A percentile compares a stretch with the other conserved stretches of the same genome.
Evolutionary conservation across 805 yeast species (phyloP).

Genomic region (Monosporozyma yasuniensis): DNA sequence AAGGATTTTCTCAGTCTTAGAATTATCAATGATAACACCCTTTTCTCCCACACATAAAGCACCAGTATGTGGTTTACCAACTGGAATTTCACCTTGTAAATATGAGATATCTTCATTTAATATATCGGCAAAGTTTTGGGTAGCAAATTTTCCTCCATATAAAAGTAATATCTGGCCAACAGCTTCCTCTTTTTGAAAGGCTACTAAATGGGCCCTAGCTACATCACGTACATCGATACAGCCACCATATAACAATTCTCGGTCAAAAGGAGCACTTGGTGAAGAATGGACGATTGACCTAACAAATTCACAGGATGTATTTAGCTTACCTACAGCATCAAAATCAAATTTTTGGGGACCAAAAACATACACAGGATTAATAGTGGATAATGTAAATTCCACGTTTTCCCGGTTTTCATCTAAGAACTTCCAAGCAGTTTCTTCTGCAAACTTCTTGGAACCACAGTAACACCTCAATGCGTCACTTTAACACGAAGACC

Average conservation of each 20-base stretch:
- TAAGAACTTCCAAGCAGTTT: conserved; percentile 48
- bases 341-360: conserved; percentile 52
- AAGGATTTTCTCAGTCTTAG: conserved; percentile 15
- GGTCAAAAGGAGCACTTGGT: conserved; percentile 13
- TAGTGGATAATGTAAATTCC: conserved; percentile 36
- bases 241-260: conserved; percentile 7
- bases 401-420: conserved; percentile 26
- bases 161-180: conserved; percentile 30
- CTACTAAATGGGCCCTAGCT: conserved; percentile 46
- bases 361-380: conserved; percentile 48
- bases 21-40: conserved; percentile 11
- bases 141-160: conserved; percentile 18
- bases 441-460: conserved; percentile 54
- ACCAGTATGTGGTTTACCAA: conserved; percentile 28
- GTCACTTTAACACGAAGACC: conserved; percentile 12
- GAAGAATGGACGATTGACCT: conserved; percentile 28
- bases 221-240: conserved; percentile 55
- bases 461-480: conserved; percentile 39
- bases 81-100: conserved; percentile 37
- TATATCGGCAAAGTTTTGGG: conserved; percentile 24
- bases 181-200: conserved; percentile 34
- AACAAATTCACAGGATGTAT: conserved; percentile 31
- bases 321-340: conserved; percentile 28
- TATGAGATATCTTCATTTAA: conserved; percentile 35
- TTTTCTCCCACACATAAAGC: neutral